Base-by-base conservation (phyloP, 2,329 filamentous ascomycete genomes). In the Aspergillus terreus region DNA sequence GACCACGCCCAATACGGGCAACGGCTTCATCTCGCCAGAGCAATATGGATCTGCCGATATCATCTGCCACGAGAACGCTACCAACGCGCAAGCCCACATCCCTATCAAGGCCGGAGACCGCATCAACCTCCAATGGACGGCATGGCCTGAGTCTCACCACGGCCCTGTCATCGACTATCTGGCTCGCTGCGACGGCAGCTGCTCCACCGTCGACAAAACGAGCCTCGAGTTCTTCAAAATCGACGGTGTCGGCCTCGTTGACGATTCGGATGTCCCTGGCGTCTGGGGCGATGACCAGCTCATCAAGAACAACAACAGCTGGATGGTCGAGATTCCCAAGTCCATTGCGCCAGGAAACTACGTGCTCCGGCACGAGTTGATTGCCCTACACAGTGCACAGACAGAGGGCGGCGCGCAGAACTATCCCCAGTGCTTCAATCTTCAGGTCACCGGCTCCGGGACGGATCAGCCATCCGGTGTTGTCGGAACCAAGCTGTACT, bases 121-220 rank as follows among this genome's bases (percentile, higher is more conserved):
- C 4, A 63, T 86, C 58, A 71, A 77, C 43, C 67, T 87, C 45
- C 74, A 80, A 58, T 87, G 84, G 84, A 79, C 75, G 53, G 73
- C 73, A 14, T 87, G 84, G 84, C 83, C 83, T 4, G 74, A 78
- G 2, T 78, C 76, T 40, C 80, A 87, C 71, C 75, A 82, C 51
- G 82, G 81, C 1, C 82, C 83, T 5, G 77, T 85, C 56, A 73
- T 86, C 53, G 78, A 78, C 66, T 86, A 85, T 71, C 71, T 85
- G 5, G 83, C 83, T 44, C 74, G 74, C 50, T 82, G 80, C 66
- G 65, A 75, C 43, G 80, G 76, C 15, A 75, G 81, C 59, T 84
- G 79, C 61, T 71, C 76, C 23, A 64, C 67, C 0, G 78, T 76
- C 53, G 76, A 79, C 63, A 78, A 80, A 63, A 70, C 64, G 1